phyloP scores from a whole-genome alignment of 495 filamentous ascomycete genomes.

The Articulospora tetracladia region DNA sequence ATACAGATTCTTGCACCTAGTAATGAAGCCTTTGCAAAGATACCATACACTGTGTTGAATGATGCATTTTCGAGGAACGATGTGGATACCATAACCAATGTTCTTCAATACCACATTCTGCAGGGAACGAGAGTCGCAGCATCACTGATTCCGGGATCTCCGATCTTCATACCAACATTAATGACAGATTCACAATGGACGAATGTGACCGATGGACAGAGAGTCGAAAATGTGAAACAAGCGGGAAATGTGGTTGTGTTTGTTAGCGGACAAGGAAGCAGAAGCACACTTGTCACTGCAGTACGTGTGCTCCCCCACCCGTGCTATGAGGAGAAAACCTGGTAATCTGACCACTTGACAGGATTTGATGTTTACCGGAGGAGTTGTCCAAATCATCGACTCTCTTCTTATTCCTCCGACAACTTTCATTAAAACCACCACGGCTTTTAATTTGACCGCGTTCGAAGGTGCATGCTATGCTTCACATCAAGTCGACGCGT shows the following conservation, averaged over 20 bases:
- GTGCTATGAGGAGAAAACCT: not conserved
- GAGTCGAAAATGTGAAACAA: conserved; percentile 28
- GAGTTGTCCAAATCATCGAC: conserved; percentile 65
- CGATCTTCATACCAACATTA: conserved; percentile 51
- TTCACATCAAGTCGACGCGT: conserved; percentile 35
- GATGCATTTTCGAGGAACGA: conserved; percentile 27
- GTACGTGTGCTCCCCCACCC: conserved; percentile 12
- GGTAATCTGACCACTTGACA: not conserved
- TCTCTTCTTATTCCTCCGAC: conserved; percentile 50
- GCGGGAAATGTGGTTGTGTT: conserved; percentile 34
- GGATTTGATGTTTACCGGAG: conserved; percentile 58
- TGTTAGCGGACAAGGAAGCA: conserved; percentile 33
- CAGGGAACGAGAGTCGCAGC: conserved; percentile 45
- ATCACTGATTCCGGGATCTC: conserved; percentile 36
- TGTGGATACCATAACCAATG: conserved; percentile 36
- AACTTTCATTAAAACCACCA: conserved; percentile 45
- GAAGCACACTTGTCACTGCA: conserved; percentile 26
- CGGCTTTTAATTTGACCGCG: conserved; percentile 50
- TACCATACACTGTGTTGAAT: conserved; percentile 31
- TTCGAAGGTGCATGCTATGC: conserved; percentile 50
- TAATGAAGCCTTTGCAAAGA: conserved; percentile 50
- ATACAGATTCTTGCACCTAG: conserved; percentile 56
- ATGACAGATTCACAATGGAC: conserved; percentile 46
- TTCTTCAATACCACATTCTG: conserved; percentile 64
- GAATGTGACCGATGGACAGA: conserved; percentile 35